These are phyloP conservation scores for Yamadazyma tumulicola DNA, from an alignment of 805 yeast genomes.

Conservation along the genomic window DNA sequence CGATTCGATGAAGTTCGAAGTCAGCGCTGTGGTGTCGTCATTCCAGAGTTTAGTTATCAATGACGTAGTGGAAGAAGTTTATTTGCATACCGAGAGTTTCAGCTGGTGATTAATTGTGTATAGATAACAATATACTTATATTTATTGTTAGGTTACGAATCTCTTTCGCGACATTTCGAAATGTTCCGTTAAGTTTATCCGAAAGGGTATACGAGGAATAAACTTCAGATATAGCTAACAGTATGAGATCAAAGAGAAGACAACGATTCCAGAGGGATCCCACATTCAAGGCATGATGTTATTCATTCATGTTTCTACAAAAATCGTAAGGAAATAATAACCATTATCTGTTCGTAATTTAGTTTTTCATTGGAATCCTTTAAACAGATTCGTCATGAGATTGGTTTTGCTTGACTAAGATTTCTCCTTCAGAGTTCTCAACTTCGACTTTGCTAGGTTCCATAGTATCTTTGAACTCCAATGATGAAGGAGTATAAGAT, in stretches of 20 bases:
- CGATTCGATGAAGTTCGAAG: constrained; percentile 32
- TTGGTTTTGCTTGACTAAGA: not conserved
- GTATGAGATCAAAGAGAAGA: no score
- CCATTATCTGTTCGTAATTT: no score
- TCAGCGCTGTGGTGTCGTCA: constrained; percentile 37
- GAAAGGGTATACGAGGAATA: no score
- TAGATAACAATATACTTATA: not conserved
- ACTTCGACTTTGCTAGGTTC: constrained; percentile 4
- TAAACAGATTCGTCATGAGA: no score
- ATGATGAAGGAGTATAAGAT: constrained; percentile 21
- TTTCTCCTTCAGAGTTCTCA: constrained; percentile 1
- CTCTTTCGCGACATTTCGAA: no score
- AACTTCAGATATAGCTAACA: no score
- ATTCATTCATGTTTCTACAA: no score
- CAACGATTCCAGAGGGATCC: no score
- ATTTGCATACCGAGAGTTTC: constrained; percentile 50
- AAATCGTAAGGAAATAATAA: no score
- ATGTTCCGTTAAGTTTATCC: no score
- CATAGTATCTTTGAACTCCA: constrained; percentile 7
- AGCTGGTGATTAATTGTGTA: constrained; percentile 32
- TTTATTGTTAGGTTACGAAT: not conserved
- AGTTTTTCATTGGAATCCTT: no score
- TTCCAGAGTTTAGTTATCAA: constrained; percentile 35
- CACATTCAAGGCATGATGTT: no score
- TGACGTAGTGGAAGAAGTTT: constrained; percentile 40